Evolutionary conservation across 164 flowering plant species (phyloP).

Genomic region (Berberis thunbergii): DNA sequence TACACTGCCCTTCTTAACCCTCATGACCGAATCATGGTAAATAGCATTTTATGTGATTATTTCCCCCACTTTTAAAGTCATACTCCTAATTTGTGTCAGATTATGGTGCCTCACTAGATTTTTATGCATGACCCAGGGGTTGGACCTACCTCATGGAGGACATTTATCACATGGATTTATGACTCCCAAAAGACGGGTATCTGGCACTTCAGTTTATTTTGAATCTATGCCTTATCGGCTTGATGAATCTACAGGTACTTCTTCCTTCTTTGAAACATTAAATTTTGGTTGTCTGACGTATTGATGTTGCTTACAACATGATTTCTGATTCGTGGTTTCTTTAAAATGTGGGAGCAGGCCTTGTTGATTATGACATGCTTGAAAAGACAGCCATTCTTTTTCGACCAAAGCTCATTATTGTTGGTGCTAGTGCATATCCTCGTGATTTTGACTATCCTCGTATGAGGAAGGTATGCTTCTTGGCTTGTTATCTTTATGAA

Average conservation of each 20-base stretch:
- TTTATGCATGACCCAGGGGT: constrained; percentile 40
- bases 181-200: constrained; percentile 87
- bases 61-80: neutral
- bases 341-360: constrained; percentile 32
- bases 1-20: constrained; percentile 89
- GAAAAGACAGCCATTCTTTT: constrained; percentile 82
- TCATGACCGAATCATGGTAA: constrained; percentile 91
- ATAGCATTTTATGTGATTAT: neutral
- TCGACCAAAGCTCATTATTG: constrained; percentile 86
- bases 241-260: constrained; percentile 73
- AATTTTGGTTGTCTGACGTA: neutral
- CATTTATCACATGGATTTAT: constrained; percentile 96
- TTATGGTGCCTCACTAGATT: constrained; percentile 3
- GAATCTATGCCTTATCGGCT: constrained; percentile 95
- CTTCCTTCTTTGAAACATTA: neutral
- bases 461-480: constrained; percentile 69
- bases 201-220: constrained; percentile 86
- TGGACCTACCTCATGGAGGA: constrained; percentile 95
- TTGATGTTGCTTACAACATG: neutral
- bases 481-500: neutral
- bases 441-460: constrained; percentile 93
- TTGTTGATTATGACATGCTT: constrained; percentile 93
- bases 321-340: constrained; percentile 1
- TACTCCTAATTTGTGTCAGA: no score
- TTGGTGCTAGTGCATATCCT: constrained; percentile 97